These are phyloP conservation scores for Suhomyces emberorum DNA, from an alignment of 805 yeast genomes.

Conservation along the genomic window DNA sequence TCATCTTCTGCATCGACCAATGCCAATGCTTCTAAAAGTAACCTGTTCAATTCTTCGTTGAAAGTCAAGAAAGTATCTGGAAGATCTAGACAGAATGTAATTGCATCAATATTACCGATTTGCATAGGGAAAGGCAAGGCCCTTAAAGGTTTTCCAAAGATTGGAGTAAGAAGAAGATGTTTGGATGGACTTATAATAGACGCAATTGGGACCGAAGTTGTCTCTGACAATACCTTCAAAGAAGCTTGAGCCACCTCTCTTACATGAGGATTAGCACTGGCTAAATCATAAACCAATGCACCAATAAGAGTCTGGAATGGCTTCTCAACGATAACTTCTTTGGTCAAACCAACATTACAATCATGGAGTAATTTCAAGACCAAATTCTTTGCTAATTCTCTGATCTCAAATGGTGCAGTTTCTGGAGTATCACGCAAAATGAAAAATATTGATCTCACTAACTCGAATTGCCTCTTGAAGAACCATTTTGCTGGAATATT, in stretches of 20 bases:
- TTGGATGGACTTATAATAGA: constrained; percentile 81
- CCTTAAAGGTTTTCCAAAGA: constrained; percentile 92
- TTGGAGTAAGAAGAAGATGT: constrained; percentile 80
- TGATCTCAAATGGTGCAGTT: constrained; percentile 80
- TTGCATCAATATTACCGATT: constrained; percentile 96
- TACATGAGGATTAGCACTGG: constrained; percentile 81
- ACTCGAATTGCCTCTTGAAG: constrained; percentile 73
- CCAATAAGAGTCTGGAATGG: constrained; percentile 80
- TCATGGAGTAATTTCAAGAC: constrained; percentile 60
- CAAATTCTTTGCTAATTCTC: constrained; percentile 66
- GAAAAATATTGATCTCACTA: constrained; percentile 82
- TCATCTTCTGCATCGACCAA: constrained; percentile 98
- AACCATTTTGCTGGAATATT: constrained; percentile 71
- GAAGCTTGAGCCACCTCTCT: constrained; percentile 78
- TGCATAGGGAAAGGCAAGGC: constrained; percentile 99
- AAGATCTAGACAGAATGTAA: constrained; percentile 82
- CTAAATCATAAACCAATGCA: constrained; percentile 88
- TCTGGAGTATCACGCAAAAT: constrained; percentile 86
- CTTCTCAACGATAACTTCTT: constrained; percentile 61
- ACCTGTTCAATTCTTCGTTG: constrained; percentile 82
- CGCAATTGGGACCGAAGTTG: constrained; percentile 66
- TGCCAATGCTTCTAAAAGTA: constrained; percentile 86
- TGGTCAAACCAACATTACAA: constrained; percentile 60
- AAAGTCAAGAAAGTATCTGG: constrained; percentile 80
- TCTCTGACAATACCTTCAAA: constrained; percentile 62